Evolutionary conservation across 2,329 filamentous ascomycete species (phyloP).

Genomic region (Paracamarosporium sp.): DNA sequence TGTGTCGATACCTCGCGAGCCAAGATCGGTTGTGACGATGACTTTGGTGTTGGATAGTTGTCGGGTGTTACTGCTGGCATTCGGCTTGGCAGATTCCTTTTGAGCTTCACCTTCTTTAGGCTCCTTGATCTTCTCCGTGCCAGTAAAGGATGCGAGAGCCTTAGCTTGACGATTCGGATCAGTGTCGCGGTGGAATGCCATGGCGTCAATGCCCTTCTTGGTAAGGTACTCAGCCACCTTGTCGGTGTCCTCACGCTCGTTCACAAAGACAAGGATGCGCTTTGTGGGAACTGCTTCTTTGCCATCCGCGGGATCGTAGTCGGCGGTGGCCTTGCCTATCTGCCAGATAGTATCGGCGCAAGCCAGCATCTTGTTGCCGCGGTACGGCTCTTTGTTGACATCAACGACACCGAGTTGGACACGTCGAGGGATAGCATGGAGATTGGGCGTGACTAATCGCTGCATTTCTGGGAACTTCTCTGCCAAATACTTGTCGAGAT

Average conservation of each 20-base stretch:
- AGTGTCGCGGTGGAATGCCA: constrained; percentile 85
- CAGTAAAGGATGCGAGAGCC: constrained; percentile 74
- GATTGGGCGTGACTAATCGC: constrained; percentile 90
- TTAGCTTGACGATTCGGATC: constrained; percentile 78
- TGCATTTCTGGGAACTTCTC: constrained; percentile 81
- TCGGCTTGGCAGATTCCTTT: not conserved
- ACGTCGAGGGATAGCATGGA: constrained; percentile 93
- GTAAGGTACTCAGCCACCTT: constrained; percentile 80
- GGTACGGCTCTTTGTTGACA: constrained; percentile 89
- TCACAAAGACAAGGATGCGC: constrained; percentile 93
- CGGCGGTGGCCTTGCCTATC: constrained; percentile 77
- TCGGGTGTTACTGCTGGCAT: constrained; percentile 32
- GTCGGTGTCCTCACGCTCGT: constrained; percentile 88
- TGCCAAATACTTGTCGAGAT: constrained; percentile 84
- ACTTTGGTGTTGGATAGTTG: constrained; percentile 81
- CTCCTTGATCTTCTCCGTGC: constrained; percentile 23
- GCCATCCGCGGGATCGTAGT: constrained; percentile 46
- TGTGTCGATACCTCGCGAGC: constrained; percentile 92
- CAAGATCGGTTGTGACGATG: constrained; percentile 91
- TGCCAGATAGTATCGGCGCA: constrained; percentile 96
- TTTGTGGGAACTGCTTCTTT: constrained; percentile 72
- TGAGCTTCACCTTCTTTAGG: constrained; percentile 13
- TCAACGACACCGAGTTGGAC: constrained; percentile 95
- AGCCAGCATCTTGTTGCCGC: constrained; percentile 88
- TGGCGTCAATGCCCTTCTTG: constrained; percentile 86